phyloP scores from a whole-genome alignment of 495 filamentous ascomycete genomes.

The Tuber melanosporum region DNA sequence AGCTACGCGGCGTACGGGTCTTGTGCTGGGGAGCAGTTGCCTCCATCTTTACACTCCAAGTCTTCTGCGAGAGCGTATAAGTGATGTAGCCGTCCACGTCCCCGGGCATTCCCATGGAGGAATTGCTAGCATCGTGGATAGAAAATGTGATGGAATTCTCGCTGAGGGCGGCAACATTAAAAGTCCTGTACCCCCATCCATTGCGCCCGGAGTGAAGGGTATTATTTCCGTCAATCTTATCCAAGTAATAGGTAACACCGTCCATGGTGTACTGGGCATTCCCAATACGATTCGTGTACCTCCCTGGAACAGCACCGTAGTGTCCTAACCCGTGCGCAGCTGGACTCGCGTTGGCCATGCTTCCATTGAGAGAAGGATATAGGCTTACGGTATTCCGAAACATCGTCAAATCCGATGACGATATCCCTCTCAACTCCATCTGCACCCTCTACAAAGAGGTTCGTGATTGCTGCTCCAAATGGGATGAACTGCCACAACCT shows the following conservation, averaged over 20 bases:
- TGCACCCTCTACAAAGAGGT: constrained; percentile 54
- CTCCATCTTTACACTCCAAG: constrained; percentile 53
- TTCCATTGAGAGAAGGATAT: constrained; percentile 16
- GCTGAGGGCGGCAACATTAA: constrained; percentile 55
- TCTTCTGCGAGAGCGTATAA: constrained; percentile 53
- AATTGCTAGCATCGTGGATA: constrained; percentile 59
- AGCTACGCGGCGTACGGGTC: constrained; percentile 46
- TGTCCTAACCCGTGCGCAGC: constrained; percentile 41
- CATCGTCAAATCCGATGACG: constrained; percentile 51
- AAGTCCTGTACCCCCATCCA: constrained; percentile 54
- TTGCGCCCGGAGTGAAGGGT: constrained; percentile 57
- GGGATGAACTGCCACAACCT: constrained; percentile 48
- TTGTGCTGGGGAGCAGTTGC: constrained; percentile 49
- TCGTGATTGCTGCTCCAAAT: constrained; percentile 53
- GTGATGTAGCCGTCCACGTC: constrained; percentile 65
- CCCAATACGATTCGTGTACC: constrained; percentile 55
- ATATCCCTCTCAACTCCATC: constrained; percentile 52
- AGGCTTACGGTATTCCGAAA: constrained; percentile 46
- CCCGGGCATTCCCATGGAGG: constrained; percentile 65
- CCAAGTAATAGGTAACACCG: constrained; percentile 48
- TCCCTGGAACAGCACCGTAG: constrained; percentile 51
- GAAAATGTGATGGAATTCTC: constrained; percentile 70
- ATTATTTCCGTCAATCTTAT: constrained; percentile 53
- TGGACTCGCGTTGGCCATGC: constrained; percentile 47
- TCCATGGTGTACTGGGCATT: constrained; percentile 52